Percentiles rank a stretch among this genome's conserved stretches.
These are phyloP conservation scores for Hygrocybe coccinea DNA, from an alignment of 768 basidiomycete genomes.

Conservation along the genomic window DNA sequence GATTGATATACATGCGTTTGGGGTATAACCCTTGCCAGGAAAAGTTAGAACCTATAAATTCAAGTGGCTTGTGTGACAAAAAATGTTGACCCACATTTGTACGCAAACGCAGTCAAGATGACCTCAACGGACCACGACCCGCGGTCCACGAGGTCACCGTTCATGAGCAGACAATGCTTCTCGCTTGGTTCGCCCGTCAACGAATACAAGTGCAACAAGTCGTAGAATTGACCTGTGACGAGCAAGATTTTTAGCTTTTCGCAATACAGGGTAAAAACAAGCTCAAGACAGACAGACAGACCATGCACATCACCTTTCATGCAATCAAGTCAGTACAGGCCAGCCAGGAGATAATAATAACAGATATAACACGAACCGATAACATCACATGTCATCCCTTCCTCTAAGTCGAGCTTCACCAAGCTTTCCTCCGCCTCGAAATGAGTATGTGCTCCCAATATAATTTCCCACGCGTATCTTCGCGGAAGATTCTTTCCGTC, in stretches of 20 bases:
- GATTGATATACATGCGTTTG: conserved; percentile 83
- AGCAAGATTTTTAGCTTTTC: neutral
- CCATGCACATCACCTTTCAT: neutral
- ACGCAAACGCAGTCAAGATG: conserved; percentile 87
- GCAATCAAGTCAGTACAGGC: neutral
- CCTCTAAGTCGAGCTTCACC: conserved; percentile 67
- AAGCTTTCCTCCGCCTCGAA: conserved; percentile 77
- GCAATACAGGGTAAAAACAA: neutral
- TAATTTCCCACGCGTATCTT: conserved; percentile 93
- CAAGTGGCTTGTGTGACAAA: neutral
- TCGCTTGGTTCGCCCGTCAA: conserved; percentile 82
- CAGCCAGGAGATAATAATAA: conserved; percentile 19
- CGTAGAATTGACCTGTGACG: conserved; percentile 83
- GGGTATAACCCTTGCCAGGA: conserved; percentile 79
- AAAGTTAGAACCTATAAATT: conserved; percentile 4
- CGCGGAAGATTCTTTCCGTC: conserved; percentile 86
- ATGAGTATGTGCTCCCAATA: conserved; percentile 74
- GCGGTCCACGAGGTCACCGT: conserved; percentile 94
- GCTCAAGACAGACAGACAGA: neutral
- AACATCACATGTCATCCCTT: conserved; percentile 83
- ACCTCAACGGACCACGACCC: conserved; percentile 96
- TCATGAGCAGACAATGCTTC: conserved; percentile 85
- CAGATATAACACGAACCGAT: conserved; percentile 90
- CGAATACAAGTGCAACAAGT: conserved; percentile 80
- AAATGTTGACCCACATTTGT: conserved; percentile 68